Conservation (phyloP, 2,329 filamentous ascomycete genomes). For the Cordyceps fumosorosea region DNA sequence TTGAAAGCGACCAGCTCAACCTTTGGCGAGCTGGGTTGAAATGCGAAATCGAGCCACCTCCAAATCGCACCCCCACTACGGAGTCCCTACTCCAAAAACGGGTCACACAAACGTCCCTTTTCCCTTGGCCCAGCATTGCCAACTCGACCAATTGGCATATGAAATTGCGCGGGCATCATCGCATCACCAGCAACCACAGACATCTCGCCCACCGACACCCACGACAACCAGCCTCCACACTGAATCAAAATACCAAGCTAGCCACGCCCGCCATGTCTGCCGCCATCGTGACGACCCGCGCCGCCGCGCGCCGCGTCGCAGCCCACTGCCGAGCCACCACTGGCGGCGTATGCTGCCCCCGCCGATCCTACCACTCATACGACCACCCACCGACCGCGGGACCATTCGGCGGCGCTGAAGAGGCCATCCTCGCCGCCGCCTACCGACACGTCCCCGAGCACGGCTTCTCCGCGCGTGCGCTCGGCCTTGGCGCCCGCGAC, state of each 20-base stretch:
- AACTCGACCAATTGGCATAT: too few relatives aligned
- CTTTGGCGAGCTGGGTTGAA: too few relatives aligned
- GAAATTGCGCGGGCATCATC: neutral
- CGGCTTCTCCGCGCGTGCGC: conserved; percentile 71
- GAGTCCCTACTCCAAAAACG: neutral
- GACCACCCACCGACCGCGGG: conserved; percentile 53
- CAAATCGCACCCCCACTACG: neutral
- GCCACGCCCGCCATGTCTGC: neutral
- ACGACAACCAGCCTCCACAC: neutral
- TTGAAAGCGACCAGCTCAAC: too few relatives aligned
- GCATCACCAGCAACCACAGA: neutral
- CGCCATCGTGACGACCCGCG: neutral
- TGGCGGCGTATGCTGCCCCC: neutral
- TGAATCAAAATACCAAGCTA: neutral
- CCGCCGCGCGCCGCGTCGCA: neutral
- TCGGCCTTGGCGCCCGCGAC: conserved; percentile 74
- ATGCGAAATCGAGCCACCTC: neutral
- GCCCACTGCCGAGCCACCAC: neutral
- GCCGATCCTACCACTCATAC: conserved; percentile 61
- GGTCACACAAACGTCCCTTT: neutral
- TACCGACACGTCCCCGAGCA: conserved; percentile 69
- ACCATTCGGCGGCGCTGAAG: conserved; percentile 63
- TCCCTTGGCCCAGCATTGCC: too few relatives aligned
- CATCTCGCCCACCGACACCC: too few relatives aligned
- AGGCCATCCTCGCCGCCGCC: conserved; percentile 73